Evolutionary conservation across 2,329 filamentous ascomycete genomes (phyloP).

Genomic region (Penicillium sp.): DNA sequence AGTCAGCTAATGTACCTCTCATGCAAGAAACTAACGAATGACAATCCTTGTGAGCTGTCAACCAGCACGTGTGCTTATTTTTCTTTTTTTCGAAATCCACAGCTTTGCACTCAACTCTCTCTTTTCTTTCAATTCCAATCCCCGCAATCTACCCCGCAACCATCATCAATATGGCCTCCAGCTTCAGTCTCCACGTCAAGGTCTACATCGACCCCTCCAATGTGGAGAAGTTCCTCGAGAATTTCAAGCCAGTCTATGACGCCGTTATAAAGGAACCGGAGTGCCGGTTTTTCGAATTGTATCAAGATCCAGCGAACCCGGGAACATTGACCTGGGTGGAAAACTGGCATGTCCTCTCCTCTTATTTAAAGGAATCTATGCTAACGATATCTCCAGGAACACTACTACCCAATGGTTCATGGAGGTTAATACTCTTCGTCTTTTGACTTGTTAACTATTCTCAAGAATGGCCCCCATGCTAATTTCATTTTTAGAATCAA

Average conservation of each 20-base stretch:
- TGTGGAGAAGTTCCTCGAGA: slow-evolving; percentile 30
- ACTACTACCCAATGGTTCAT: slow-evolving; percentile 34
- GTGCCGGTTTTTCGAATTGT: slow-evolving; percentile 48
- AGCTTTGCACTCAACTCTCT: neutral
- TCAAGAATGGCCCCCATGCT: neutral
- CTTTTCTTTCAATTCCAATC: neutral
- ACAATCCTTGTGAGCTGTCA: no score
- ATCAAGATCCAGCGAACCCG: slow-evolving; percentile 36
- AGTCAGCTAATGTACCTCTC: no score
- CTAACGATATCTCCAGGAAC: slow-evolving; percentile 11
- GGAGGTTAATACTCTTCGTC: slow-evolving; percentile 10
- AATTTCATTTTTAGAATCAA: slow-evolving; percentile 27
- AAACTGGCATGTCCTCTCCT: slow-evolving; percentile 34
- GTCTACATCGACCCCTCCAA: slow-evolving; percentile 28
- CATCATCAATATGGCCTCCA: neutral
- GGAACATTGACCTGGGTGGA: slow-evolving; percentile 44
- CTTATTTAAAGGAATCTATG: neutral
- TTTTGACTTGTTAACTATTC: no score
- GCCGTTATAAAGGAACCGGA: slow-evolving; percentile 45
- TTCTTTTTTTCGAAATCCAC: neutral
- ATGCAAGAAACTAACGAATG: no score
- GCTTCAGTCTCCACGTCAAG: slow-evolving; percentile 21
- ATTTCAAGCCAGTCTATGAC: slow-evolving; percentile 43
- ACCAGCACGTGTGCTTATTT: neutral
- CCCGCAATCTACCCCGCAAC: neutral